Base-by-base conservation (phyloP, 2,329 filamentous ascomycete species). In the Cercospora sp. region DNA sequence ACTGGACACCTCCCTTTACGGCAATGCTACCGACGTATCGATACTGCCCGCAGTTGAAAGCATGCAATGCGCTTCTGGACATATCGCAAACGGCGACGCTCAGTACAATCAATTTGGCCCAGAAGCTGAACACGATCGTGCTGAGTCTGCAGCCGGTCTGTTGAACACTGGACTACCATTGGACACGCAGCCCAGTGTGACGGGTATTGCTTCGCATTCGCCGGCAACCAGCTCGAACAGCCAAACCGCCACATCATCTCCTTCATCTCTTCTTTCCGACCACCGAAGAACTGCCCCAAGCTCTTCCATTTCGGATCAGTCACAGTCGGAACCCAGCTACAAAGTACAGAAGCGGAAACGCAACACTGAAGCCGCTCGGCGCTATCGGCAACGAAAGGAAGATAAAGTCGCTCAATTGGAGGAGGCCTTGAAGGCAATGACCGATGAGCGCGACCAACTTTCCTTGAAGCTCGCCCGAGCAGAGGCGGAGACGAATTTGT, bases 301-400 rank as follows among this genome's bases (percentile, higher is more conserved):
- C 49, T 30, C 68, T 55, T 40, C 67, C 66, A n/a, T 51, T 6
- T 32, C 40, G 0, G 65, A 62, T 3, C 65, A 67, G 12, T 69
- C 68, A 13, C 66, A 62, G 9, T 61, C 66, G 8, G 64, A 63
- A 21, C 32, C 63, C 6, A 64, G 63, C 8, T 28, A 68, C 34
- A 72, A 68, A 53, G 67, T 74, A 30, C 68, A 30, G 74, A 91
- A 91, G 78, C 88, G 90, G 30, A 86, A 87, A 69, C 85, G 87
- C 69, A 91, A 92, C 78, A 91, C 89, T 13, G 83, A 90, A 69
- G 89, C 90, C n/a, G 90, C 90, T 32, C 85, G 88, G 69, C 88
- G 89, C 69, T 91, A 91, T 76, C 87, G 90, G 28, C 89, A 91
- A 77, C 90, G 90, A 77, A 87, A 89, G 57, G 83, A 91, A 37